These are phyloP conservation scores for Anacardium occidentale DNA, from an alignment of 345 rosid genomes.

Conservation along the genomic window DNA sequence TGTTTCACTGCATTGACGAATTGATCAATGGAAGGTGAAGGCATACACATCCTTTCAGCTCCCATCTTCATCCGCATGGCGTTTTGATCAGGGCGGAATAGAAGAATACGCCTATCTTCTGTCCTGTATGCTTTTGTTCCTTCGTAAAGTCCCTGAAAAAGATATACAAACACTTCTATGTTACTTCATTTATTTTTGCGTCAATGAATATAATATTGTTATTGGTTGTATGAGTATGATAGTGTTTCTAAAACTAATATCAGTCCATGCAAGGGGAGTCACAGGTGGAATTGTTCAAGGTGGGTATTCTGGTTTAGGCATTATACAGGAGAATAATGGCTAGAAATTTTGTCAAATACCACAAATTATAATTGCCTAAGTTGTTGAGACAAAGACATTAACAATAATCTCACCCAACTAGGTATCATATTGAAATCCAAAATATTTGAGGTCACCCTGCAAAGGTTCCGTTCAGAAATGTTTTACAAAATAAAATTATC, in stretches of 20 bases:
- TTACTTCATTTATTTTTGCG: not conserved
- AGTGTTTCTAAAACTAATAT: not conserved
- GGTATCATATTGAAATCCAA: not conserved
- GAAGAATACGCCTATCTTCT: constrained; percentile 55
- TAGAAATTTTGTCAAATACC: no score
- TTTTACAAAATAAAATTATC: not conserved
- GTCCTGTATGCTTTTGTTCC: constrained; percentile 80
- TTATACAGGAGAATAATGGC: not conserved
- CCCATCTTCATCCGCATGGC: constrained; percentile 69
- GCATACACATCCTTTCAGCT: constrained; percentile 88
- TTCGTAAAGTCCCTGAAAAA: constrained; percentile 69
- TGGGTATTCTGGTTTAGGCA: not conserved
- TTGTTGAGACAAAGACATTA: no score
- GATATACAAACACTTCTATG: not conserved
- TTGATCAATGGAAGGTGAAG: constrained; percentile 68
- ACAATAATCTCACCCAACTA: not conserved
- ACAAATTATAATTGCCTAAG: no score
- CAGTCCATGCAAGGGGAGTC: not conserved
- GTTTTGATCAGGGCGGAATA: constrained; percentile 74
- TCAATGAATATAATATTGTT: not conserved
- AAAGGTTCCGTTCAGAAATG: not conserved
- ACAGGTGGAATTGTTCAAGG: not conserved
- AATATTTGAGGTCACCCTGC: not conserved
- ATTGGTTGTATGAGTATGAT: not conserved
- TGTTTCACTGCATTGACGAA: constrained; percentile 71